Evolutionary conservation across 2,329 filamentous ascomycete species (phyloP).

Genomic region (Karstenula rhodostoma): DNA sequence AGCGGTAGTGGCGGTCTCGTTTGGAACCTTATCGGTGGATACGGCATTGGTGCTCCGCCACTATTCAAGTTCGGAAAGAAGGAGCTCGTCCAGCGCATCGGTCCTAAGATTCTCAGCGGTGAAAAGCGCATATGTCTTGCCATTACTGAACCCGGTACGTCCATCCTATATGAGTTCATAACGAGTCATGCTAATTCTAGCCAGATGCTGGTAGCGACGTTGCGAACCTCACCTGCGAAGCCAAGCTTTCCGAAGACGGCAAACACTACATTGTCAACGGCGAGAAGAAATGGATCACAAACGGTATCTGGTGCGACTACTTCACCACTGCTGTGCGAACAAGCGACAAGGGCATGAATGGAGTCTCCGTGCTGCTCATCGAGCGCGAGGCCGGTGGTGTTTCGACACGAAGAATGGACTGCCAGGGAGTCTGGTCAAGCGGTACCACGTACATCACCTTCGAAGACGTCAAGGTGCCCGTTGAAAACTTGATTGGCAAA

Average conservation of each 20-base stretch:
- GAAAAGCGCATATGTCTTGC: constrained; percentile 98
- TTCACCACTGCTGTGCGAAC: constrained; percentile 97
- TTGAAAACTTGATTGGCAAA: constrained; percentile 98
- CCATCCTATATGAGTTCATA: neutral
- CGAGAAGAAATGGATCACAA: constrained; percentile 99
- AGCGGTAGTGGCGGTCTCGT: constrained; percentile 90
- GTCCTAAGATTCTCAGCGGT: constrained; percentile 86
- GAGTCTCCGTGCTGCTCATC: constrained; percentile 88
- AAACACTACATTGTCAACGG: constrained; percentile 99
- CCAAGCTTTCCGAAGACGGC: constrained; percentile 91
- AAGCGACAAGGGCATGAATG: constrained; percentile 88
- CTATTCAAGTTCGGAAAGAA: constrained; percentile 91
- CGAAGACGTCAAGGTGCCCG: constrained; percentile 98
- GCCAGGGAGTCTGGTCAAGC: constrained; percentile 94
- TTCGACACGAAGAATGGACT: constrained; percentile 94
- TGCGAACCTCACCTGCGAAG: constrained; percentile 93
- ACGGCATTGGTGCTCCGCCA: constrained; percentile 91
- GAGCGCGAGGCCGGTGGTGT: constrained; percentile 86
- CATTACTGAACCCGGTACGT: constrained; percentile 79
- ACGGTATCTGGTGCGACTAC: constrained; percentile 96
- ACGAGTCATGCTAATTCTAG: constrained; percentile 18
- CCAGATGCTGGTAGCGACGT: constrained; percentile 92
- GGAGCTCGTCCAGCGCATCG: constrained; percentile 81
- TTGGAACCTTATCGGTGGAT: constrained; percentile 97
- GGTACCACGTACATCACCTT: constrained; percentile 98